Evolutionary conservation across 768 basidiomycete species (phyloP).

Genomic region (Lactarius sanguifluus): DNA sequence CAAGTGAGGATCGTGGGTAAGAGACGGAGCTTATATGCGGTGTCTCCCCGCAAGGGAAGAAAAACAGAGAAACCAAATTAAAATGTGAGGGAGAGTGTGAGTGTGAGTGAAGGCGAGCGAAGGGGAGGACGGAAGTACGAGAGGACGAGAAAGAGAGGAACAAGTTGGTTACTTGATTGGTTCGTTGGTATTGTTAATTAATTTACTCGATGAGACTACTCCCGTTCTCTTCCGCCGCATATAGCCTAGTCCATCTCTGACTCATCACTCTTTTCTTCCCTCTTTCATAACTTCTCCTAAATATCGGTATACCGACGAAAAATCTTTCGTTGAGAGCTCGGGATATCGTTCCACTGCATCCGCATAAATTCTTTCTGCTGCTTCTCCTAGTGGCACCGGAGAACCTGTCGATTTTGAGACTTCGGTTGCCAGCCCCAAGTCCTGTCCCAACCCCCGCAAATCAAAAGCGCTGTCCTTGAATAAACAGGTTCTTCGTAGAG

Average conservation of each 20-base stretch:
- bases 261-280: constrained; percentile 6
- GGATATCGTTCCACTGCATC: constrained; percentile 53
- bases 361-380: constrained; percentile 63
- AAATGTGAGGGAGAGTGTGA: background rate
- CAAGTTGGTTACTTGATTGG: constrained; percentile 17
- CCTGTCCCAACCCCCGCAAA: constrained; percentile 44
- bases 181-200: constrained; percentile 28
- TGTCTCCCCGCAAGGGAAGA: background rate
- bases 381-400: constrained; percentile 63
- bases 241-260: background rate
- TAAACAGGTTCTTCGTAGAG: background rate
- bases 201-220: background rate
- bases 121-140: constrained; percentile 5
- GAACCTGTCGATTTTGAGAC: constrained; percentile 52
- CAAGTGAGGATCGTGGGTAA: constrained; percentile 30
- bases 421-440: constrained; percentile 77
- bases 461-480: constrained; percentile 23
- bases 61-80: background rate
- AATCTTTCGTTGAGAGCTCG: constrained; percentile 68
- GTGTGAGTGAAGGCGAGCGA: constrained; percentile 19
- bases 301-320: constrained; percentile 76
- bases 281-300: constrained; percentile 41
- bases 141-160: background rate
- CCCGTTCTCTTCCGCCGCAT: background rate
- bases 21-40: constrained; percentile 24